phyloP scores from a whole-genome alignment of 2,329 filamentous ascomycete genomes.

The Claviceps maximensis region DNA sequence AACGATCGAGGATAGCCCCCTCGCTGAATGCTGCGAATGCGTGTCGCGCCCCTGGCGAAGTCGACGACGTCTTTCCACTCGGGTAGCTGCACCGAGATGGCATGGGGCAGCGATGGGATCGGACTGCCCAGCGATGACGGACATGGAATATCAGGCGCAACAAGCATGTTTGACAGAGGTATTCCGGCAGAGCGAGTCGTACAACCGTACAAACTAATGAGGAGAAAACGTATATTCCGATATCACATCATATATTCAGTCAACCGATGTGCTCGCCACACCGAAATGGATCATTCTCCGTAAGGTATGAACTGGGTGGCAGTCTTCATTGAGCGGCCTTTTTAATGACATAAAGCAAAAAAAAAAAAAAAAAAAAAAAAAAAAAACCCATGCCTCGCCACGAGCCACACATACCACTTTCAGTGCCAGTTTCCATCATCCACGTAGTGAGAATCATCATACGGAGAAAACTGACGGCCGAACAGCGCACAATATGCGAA shows the following conservation, averaged over 20 bases:
- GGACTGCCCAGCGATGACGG: not conserved
- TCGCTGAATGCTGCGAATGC: not conserved
- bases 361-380: not conserved
- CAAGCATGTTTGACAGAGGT: not conserved
- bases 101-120: not conserved
- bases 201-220: not conserved
- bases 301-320: no score
- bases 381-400: no score
- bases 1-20: not conserved
- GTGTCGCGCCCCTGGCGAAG: not conserved
- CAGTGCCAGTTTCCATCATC: no score
- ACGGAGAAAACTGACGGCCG: no score
- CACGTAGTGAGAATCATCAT: no score
- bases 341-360: not conserved
- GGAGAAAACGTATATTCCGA: not conserved
- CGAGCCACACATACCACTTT: no score
- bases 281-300: not conserved
- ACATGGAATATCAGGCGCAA: not conserved
- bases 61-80: not conserved
- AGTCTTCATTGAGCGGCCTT: not conserved
- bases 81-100: not conserved
- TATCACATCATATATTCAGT: not conserved
- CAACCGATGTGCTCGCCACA: not conserved
- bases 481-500: no score
- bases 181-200: no score